Conservation (phyloP, 148 eudicot genomes). For the Chenopodium suecicum region DNA sequence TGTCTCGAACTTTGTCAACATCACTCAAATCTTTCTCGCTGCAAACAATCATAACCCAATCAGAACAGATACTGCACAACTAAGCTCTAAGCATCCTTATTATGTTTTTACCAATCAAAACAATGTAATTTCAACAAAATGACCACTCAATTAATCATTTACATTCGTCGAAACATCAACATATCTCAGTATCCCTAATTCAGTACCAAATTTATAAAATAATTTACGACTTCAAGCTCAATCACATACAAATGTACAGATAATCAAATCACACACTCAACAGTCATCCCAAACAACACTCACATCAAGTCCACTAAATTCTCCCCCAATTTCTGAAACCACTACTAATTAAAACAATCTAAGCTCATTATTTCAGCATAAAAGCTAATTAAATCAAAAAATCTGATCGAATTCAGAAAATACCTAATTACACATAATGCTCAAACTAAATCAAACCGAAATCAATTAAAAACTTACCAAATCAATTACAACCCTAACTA, state of each 20-base stretch:
- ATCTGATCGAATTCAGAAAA: slow-evolving; percentile 4
- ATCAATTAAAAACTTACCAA: slow-evolving; percentile 3
- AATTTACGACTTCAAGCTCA: slow-evolving; percentile 5
- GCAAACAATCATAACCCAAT: slow-evolving; percentile 20
- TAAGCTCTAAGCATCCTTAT: background rate
- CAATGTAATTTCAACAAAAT: background rate
- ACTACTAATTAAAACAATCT: slow-evolving; percentile 10
- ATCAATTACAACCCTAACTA: background rate
- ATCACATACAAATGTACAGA: no score
- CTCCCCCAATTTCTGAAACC: background rate
- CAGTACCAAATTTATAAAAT: background rate
- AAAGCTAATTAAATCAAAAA: background rate
- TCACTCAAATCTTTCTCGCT: slow-evolving; percentile 33
- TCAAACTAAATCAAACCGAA: slow-evolving; percentile 14
- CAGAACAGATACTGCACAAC: background rate
- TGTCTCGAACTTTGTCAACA: slow-evolving; percentile 93
- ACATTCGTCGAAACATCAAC: background rate
- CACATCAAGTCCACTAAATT: background rate
- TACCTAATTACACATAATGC: slow-evolving; percentile 15
- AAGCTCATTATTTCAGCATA: slow-evolving; percentile 5
- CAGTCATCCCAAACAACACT: background rate
- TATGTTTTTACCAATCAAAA: background rate
- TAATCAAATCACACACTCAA: no score
- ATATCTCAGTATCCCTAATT: background rate
- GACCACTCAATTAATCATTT: background rate